Evolutionary conservation across 495 filamentous ascomycete species (phyloP).

Genomic region (Penicillium lividum): DNA sequence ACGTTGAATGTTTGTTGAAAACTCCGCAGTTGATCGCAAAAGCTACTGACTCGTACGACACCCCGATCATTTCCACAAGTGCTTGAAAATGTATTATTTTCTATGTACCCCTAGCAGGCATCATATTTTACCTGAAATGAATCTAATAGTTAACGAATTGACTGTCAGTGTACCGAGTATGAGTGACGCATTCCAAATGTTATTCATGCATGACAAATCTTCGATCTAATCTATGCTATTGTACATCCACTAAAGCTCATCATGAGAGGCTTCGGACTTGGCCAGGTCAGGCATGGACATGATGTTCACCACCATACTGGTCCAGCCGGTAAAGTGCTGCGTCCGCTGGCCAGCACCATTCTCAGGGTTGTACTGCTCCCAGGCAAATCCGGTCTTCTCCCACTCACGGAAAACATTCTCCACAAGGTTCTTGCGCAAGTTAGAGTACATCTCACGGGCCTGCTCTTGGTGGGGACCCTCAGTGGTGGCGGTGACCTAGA

Average conservation of each 20-base stretch:
- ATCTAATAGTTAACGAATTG: no score
- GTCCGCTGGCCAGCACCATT: slow-evolving; percentile 90
- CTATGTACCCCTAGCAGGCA: no score
- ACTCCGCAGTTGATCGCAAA: no score
- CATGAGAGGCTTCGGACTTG: slow-evolving; percentile 32
- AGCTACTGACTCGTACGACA: no score
- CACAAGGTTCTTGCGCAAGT: slow-evolving; percentile 80
- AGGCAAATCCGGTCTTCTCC: slow-evolving; percentile 92
- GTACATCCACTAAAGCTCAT: slow-evolving; percentile 44
- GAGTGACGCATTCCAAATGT: not conserved
- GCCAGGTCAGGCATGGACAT: slow-evolving; percentile 80
- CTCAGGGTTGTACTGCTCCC: slow-evolving; percentile 98
- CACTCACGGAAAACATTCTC: slow-evolving; percentile 86
- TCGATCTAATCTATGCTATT: slow-evolving; percentile 26
- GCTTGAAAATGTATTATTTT: no score
- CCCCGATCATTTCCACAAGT: no score
- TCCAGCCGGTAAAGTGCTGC: slow-evolving; percentile 98
- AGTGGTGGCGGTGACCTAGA: slow-evolving; percentile 45
- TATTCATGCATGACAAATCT: slow-evolving; percentile 1
- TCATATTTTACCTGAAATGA: no score
- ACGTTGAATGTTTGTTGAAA: no score
- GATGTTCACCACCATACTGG: slow-evolving; percentile 94
- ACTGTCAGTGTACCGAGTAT: no score
- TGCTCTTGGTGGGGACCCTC: slow-evolving; percentile 67
- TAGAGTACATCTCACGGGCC: slow-evolving; percentile 72